phyloP scores from a whole-genome alignment of 108 stramenopile genomes.

The Fistulifera pelliculosa region DNA sequence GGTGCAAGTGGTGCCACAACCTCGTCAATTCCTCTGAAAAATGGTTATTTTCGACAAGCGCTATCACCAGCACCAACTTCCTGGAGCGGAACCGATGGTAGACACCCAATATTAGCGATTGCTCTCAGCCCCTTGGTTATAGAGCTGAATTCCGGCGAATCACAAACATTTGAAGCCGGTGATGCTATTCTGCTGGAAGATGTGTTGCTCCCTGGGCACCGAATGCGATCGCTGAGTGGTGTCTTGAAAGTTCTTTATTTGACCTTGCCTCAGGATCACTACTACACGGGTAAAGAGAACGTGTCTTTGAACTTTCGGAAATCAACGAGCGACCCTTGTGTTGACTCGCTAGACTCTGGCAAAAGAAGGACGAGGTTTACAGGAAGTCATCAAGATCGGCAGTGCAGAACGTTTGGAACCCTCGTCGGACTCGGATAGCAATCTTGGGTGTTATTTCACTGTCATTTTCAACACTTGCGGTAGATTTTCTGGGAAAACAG shows the following conservation, averaged over 20 bases:
- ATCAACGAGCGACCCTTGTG: slow-evolving; percentile 18
- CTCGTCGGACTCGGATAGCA: slow-evolving; percentile 4
- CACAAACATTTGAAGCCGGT: slow-evolving; percentile 24
- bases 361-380: neutral
- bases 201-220: slow-evolving; percentile 36
- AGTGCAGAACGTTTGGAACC: neutral
- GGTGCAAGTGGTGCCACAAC: slow-evolving; percentile 21
- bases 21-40: slow-evolving; percentile 19
- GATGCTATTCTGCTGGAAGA: slow-evolving; percentile 45
- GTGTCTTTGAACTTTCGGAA: slow-evolving; percentile 12
- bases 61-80: slow-evolving; percentile 14
- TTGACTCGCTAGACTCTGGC: neutral
- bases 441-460: slow-evolving; percentile 21
- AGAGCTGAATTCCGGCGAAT: slow-evolving; percentile 31
- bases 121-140: slow-evolving; percentile 26
- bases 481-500: slow-evolving; percentile 38
- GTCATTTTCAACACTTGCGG: slow-evolving; percentile 22
- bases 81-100: slow-evolving; percentile 13
- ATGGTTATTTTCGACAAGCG: slow-evolving; percentile 37
- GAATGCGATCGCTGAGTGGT: slow-evolving; percentile 11
- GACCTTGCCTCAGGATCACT: slow-evolving; percentile 36
- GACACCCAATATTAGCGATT: slow-evolving; percentile 31
- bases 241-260: slow-evolving; percentile 16
- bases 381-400: neutral
- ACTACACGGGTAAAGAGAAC: slow-evolving; percentile 34